These are phyloP conservation scores for Zygoascus hellenicus DNA, from an alignment of 1,139 yeast species.

Conservation along the genomic window DNA sequence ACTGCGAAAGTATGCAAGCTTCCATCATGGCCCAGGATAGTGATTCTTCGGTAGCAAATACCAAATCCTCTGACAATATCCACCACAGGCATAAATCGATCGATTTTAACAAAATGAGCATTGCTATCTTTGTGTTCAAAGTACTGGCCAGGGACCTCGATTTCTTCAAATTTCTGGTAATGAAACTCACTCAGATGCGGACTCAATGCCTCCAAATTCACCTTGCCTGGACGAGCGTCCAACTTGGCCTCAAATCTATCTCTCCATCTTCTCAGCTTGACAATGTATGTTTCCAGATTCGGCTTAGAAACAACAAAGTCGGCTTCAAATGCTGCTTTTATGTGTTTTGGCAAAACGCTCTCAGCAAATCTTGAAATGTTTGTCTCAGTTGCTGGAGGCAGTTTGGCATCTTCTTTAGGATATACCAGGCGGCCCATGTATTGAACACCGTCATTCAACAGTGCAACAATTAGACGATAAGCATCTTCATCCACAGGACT, in stretches of 20 bases:
- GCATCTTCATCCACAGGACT: slow-evolving; percentile 96
- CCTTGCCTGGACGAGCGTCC: slow-evolving; percentile 67
- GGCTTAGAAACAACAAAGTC: slow-evolving; percentile 89
- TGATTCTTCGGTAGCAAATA: slow-evolving; percentile 85
- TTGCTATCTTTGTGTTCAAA: slow-evolving; percentile 69
- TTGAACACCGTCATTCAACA: slow-evolving; percentile 90
- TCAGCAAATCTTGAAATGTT: slow-evolving; percentile 89
- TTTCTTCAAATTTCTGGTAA: slow-evolving; percentile 95
- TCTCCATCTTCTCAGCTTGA: slow-evolving; percentile 84
- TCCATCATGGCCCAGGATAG: slow-evolving; percentile 92
- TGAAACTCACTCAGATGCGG: slow-evolving; percentile 97
- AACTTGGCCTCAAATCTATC: slow-evolving; percentile 86
- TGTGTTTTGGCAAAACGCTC: slow-evolving; percentile 83
- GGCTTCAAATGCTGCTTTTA: slow-evolving; percentile 83
- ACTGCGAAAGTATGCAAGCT: slow-evolving; percentile 88
- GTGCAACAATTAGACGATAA: slow-evolving; percentile 84
- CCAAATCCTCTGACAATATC: slow-evolving; percentile 88
- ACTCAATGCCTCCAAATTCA: slow-evolving; percentile 82
- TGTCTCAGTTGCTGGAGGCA: slow-evolving; percentile 89
- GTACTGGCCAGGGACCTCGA: slow-evolving; percentile 97
- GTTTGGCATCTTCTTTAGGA: slow-evolving; percentile 80
- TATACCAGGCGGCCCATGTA: slow-evolving; percentile 72
- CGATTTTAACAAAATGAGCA: slow-evolving; percentile 84
- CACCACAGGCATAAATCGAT: slow-evolving; percentile 82
- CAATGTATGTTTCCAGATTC: slow-evolving; percentile 78